Evolutionary conservation across 164 flowering plant species (phyloP), one percentile per base, ranked within the genome.

Genomic region (Umbellularia californica): DNA sequence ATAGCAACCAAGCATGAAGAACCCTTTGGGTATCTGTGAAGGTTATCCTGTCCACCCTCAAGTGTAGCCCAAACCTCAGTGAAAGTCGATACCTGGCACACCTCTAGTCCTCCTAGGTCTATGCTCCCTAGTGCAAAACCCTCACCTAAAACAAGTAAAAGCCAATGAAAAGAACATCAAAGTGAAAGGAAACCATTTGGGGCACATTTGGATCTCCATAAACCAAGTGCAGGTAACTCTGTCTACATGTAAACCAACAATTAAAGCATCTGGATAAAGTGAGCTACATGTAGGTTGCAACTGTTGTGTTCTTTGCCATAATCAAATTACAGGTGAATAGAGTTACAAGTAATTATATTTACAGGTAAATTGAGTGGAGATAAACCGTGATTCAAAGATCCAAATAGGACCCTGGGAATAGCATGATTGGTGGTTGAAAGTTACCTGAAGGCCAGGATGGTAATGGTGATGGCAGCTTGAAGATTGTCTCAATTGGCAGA

Each of bases 11-110:
- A 95, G 84, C 86, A 88, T 82, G 71, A 73, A 86, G 79, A 86
- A 95, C 0, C 92, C 97, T 1, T 80, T 69, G 0, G 97, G 97
- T 9, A 93, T 41, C 0, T 75, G 24, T 0, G 87, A 70, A 0
- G 98, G 41, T 88, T 85, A 41, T 80, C 86, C n/a, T 82, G 82
- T 51, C 97, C 98, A 0, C 92, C 96, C 58, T 89, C 89, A 58
- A 75, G 74, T 27, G 85, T 76, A 2, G 91, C 84, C 97, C 97
- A 94, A 23, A 95, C 72, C 79, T 87, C 89, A 68, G 60, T 78
- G 78, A 91, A 88, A 2, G 86, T 63, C 73, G 89, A 76, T 20
- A 93, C 68, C 71, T 87, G 90, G 22, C 82, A 47, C 24, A 88
- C 87, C 72, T 74, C 77, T 64, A 92, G 71, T 17, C 90, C 95